Conservation (phyloP, 805 yeast genomes). For the Candida michaelii region DNA sequence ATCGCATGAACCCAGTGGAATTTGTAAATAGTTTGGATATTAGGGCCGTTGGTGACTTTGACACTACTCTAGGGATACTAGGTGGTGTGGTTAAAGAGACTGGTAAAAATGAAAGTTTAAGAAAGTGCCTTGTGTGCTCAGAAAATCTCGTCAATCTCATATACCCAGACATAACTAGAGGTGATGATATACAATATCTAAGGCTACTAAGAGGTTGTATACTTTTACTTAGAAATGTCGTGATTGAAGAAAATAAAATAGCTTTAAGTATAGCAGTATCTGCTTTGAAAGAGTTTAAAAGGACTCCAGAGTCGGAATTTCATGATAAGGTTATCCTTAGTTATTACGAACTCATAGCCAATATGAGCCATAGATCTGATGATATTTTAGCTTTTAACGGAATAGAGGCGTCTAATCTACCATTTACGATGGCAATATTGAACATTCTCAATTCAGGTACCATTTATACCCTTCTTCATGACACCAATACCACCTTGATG, state of each 20-base stretch:
- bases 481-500: neutral
- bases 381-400: constrained; percentile 30
- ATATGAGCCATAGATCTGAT: constrained; percentile 16
- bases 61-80: constrained; percentile 5
- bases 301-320: constrained; percentile 7
- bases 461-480: neutral
- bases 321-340: constrained; percentile 17
- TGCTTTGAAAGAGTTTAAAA: constrained; percentile 1
- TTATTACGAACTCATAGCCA: constrained; percentile 26
- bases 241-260: constrained; percentile 23
- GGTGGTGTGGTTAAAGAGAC: constrained; percentile 1
- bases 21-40: neutral
- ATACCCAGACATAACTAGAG: neutral
- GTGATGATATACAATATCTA: constrained; percentile 12
- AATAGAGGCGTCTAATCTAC: constrained; percentile 30
- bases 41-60: constrained; percentile 2
- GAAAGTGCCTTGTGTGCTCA: neutral
- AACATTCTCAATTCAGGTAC: constrained; percentile 9
- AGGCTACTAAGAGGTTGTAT: constrained; percentile 48
- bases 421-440: constrained; percentile 10
- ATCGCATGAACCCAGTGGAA: neutral
- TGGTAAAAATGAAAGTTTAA: neutral
- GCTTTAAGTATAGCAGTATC: constrained; percentile 5
- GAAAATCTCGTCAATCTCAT: constrained; percentile 1
- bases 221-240: constrained; percentile 49